Conservation (phyloP, 768 basidiomycete species). For the Boletus bicolor region DNA sequence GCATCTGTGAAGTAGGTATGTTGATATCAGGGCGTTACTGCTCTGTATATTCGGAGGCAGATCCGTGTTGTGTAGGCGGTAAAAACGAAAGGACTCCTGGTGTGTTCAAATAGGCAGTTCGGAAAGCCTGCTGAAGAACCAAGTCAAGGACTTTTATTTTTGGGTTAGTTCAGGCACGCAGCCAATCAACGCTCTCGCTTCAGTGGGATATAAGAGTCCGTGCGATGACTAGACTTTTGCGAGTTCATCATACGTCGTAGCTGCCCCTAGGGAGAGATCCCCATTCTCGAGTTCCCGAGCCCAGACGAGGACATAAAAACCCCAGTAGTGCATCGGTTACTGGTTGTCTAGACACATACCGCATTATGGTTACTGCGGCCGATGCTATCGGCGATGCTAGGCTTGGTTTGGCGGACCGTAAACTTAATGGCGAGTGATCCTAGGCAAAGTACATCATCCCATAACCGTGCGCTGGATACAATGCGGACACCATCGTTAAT, state of each 20-base stretch:
- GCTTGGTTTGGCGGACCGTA: constrained; percentile 4
- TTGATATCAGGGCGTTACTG: constrained; percentile 11
- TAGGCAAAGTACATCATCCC: background rate
- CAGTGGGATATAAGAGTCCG: too few relatives aligned
- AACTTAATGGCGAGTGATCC: background rate
- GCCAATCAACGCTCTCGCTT: too few relatives aligned
- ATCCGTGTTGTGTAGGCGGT: background rate
- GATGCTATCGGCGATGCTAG: constrained; percentile 13
- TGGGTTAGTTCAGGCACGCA: too few relatives aligned
- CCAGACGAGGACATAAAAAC: background rate
- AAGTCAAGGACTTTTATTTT: too few relatives aligned
- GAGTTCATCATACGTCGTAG: constrained; percentile 5
- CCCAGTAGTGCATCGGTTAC: background rate
- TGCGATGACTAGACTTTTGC: background rate
- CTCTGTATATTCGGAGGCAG: background rate
- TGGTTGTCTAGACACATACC: background rate
- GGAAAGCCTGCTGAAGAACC: too few relatives aligned
- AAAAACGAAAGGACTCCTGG: background rate
- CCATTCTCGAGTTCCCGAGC: background rate
- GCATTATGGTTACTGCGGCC: constrained; percentile 17
- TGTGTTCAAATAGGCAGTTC: too few relatives aligned
- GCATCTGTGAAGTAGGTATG: background rate
- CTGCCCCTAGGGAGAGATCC: background rate
- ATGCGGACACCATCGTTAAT: background rate
- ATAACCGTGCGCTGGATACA: background rate